Evolutionary conservation across 2,329 filamentous ascomycete genomes (phyloP), one percentile per base, ranked within the genome.

Genomic region (Fusarium nanum): DNA sequence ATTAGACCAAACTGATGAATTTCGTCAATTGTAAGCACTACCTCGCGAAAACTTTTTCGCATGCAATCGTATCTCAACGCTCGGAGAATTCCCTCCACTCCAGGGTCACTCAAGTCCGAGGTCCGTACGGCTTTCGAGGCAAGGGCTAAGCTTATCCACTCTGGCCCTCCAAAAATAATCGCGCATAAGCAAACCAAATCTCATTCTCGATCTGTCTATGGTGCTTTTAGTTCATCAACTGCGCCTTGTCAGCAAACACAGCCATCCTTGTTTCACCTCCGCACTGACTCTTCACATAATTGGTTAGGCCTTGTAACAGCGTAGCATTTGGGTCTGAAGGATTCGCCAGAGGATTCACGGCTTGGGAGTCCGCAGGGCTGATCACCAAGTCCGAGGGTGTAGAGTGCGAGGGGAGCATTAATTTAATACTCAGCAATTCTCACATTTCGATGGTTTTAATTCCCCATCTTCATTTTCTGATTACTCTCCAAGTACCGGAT

Each of bases 241-340:
- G 62, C 60, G 62, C 52, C 62, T 5, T 65, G 61, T 59, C 41
- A 64, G 60, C 61, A 53, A 42, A 14, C 20, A 52, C 34, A 41
- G 25, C 55, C 18, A 57, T 23, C 13, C 37, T 5, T 41, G 62
- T 65, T 65, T 64, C 62, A 64, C 16, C 10, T 6, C 4, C 11
- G 16, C 3, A 11, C 13, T 14, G 1, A 6, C 5, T 1, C 11
- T 5, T 2, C 5, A 2, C 5, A 0, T 18, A 1, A 64, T 65
- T 64, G 61, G 61, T 3, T 9, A 28, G 27, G 22, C 22, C 5
- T 23, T 23, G 22, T 23, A 23, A 28, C 18, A 45, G 53, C 7
- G 60, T 64, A 34, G 18, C 60, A 64, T 52, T 14, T 20, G 3
- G 13, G 16, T 13, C 7, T 13, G 32, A 50, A 64, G 61, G 61